These are phyloP conservation scores for Aspergillus brunneoviolaceus DNA, from an alignment of 2,329 filamentous ascomycete species.

Conservation along the genomic window DNA sequence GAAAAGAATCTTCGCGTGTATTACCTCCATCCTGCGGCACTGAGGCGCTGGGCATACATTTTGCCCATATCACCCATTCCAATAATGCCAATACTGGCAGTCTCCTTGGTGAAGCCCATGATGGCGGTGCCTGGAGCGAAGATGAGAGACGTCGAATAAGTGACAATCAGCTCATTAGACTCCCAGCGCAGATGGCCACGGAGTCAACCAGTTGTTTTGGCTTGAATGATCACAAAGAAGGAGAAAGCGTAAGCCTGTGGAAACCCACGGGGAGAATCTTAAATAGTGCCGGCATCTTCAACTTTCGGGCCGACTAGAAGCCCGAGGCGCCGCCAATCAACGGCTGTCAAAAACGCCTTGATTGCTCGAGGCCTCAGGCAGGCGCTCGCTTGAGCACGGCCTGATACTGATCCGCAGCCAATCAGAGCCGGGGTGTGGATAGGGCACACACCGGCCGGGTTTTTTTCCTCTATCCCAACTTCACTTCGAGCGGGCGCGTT, in stretches of 20 bases:
- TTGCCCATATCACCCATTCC: constrained; percentile 99
- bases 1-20: constrained; percentile 6
- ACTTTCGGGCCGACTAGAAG: constrained; percentile 29
- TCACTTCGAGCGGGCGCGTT: constrained; percentile 8
- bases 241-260: not conserved
- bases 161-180: not conserved
- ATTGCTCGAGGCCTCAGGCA: constrained; percentile 19
- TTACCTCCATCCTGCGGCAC: constrained; percentile 88
- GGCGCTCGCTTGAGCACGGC: constrained; percentile 30
- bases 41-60: constrained; percentile 91
- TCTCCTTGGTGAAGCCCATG: constrained; percentile 54
- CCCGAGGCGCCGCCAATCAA: not conserved
- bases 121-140: constrained; percentile 1
- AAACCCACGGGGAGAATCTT: constrained; percentile 18
- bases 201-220: not conserved
- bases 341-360: not conserved
- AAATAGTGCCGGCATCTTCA: constrained; percentile 31
- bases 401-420: constrained; percentile 21
- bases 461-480: constrained; percentile 26
- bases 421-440: constrained; percentile 27
- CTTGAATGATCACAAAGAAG: not conserved
- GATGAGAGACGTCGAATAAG: not conserved
- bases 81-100: constrained; percentile 85
- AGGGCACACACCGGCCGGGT: constrained; percentile 41
- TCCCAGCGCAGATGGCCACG: not conserved